Evolutionary conservation across 768 basidiomycete species (phyloP), one percentile per base, ranked within the genome.

Genomic region (Leccinum rimulosum): DNA sequence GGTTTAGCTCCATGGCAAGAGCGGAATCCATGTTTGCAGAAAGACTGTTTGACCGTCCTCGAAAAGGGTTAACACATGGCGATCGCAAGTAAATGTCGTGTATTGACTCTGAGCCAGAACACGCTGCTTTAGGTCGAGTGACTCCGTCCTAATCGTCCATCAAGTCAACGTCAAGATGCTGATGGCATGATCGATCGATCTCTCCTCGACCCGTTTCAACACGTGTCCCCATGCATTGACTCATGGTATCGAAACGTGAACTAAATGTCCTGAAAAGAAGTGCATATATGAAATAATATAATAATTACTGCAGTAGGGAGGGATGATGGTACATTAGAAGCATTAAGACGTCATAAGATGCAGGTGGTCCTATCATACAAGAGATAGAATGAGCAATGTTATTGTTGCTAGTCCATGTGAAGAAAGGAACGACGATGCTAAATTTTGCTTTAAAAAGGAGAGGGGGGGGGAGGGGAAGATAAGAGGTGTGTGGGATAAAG

Each of bases 211-310:
- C 19, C 43, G 43, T 45, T 10, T 19, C 7, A 22, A 48, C 47
- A 25, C 47, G 47, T 48, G 12, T 15, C 22, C 22, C 7, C 33
- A 33, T 33, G 33, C 33, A 47, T 12, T 22, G 45, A 47, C 11
- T 15, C 38, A 40, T 47, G 40, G 40, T 28, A 60, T 60, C 43
- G 50, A 35, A 60, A 36, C 33, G 36, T 60, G 50, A 40, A 45
- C 8, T 30, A 25, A 22, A 38, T 35, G 38, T 51, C 36, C 10
- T 17, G 22, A 33, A 17, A 40, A 40, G 14, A 36, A 62, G 27
- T 64, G 38, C 28, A 53, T 2, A 12, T 11, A 15, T 36, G 45
- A 55, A 45, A 52, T 63, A 36, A 52, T 64, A 60, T 47, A 59
- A 59, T 60, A 63, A 47, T 48, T 35, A 59, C 43, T 54, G 22